phyloP scores from a whole-genome alignment of 495 filamentous ascomycete genomes.

The Cladorrhinum samala region DNA sequence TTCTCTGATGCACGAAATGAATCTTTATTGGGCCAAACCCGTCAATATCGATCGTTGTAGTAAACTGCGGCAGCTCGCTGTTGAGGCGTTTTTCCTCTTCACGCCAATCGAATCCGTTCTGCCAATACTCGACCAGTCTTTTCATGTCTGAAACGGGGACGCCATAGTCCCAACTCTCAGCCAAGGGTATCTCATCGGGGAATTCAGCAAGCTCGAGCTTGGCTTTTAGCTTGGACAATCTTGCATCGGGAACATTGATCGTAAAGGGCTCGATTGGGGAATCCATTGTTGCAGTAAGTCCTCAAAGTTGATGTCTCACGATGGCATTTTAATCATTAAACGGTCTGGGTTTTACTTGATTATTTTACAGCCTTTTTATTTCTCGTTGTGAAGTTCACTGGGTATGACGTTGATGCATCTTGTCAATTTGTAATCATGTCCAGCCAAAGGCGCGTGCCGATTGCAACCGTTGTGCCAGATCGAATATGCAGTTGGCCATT shows the following conservation, averaged over 20 bases:
- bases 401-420: too few relatives aligned
- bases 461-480: too few relatives aligned
- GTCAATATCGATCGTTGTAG: constrained; percentile 42
- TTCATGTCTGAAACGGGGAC: constrained; percentile 48
- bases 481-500: too few relatives aligned
- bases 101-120: constrained; percentile 41
- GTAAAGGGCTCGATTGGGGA: constrained; percentile 25
- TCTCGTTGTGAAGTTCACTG: too few relatives aligned
- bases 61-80: constrained; percentile 47
- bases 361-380: too few relatives aligned
- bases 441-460: too few relatives aligned
- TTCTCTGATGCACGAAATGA: constrained; percentile 51
- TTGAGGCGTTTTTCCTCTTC: constrained; percentile 46
- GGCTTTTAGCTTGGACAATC: constrained; percentile 24
- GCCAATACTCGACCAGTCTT: constrained; percentile 45
- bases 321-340: too few relatives aligned
- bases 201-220: constrained; percentile 26
- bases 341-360: too few relatives aligned
- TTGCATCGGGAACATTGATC: constrained; percentile 25
- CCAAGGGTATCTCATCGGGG: constrained; percentile 23
- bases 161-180: constrained; percentile 33
- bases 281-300: neutral
- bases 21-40: constrained; percentile 43
- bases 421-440: too few relatives aligned
- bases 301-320: too few relatives aligned